Conservation (phyloP, 768 basidiomycete species). For the Lactifluus volemus region DNA sequence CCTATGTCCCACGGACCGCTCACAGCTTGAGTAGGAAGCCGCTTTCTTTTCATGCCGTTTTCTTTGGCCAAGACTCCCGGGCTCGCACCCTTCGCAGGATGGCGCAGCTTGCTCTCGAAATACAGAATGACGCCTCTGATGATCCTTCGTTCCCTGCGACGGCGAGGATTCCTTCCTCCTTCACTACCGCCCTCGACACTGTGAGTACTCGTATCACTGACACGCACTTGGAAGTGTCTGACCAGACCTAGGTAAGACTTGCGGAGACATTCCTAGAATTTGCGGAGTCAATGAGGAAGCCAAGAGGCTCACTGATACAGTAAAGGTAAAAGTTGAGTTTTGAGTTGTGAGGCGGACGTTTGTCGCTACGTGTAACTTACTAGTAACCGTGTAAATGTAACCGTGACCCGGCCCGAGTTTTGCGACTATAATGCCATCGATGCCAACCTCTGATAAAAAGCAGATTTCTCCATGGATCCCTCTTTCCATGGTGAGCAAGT, state of each 20-base stretch:
- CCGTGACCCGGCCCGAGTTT: no score
- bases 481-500: constrained; percentile 13
- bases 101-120: constrained; percentile 42
- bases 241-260: constrained; percentile 37
- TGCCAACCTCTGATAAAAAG: no score
- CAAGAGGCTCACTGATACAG: constrained; percentile 41
- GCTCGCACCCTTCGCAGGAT: constrained; percentile 34
- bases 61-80: constrained; percentile 36
- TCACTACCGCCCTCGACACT: constrained; percentile 41
- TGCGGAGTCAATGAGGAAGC: constrained; percentile 43
- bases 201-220: constrained; percentile 26
- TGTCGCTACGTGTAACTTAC: no score
- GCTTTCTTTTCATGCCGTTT: constrained; percentile 50
- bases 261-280: constrained; percentile 29
- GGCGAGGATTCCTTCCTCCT: constrained; percentile 24
- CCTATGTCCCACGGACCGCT: not conserved
- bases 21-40: constrained; percentile 33
- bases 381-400: no score
- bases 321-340: not conserved
- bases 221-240: not conserved
- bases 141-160: constrained; percentile 26
- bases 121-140: constrained; percentile 36
- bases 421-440: no score
- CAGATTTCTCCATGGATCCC: constrained; percentile 4
- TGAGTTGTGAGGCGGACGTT: no score